Percentiles rank a stretch among this genome's conserved stretches.
phyloP scores from a whole-genome alignment of 2,329 filamentous ascomycete genomes.

The Aureobasidium zeae region DNA sequence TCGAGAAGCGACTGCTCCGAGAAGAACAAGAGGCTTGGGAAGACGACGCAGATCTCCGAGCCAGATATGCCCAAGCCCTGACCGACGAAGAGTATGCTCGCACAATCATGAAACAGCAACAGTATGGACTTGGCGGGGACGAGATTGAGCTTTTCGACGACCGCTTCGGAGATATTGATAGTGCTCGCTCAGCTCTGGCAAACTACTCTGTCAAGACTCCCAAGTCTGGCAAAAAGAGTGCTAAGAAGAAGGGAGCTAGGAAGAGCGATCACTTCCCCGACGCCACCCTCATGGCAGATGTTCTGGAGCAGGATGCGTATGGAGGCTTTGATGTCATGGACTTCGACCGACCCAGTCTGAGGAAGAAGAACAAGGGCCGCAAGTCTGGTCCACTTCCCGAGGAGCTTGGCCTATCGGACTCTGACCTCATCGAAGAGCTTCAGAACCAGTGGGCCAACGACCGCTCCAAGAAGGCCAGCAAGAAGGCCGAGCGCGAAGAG shows the following conservation, averaged over 20 bases:
- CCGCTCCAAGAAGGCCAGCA: conserved; percentile 36
- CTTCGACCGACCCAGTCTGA: conserved; percentile 60
- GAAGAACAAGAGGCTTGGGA: conserved; percentile 29
- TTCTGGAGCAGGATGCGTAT: conserved; percentile 49
- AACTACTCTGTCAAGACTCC: conserved; percentile 21
- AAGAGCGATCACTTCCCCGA: conserved; percentile 39
- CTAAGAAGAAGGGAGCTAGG: conserved; percentile 18
- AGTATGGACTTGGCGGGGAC: conserved; percentile 52
- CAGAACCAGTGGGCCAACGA: conserved; percentile 36
- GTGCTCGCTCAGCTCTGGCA: conserved; percentile 25
- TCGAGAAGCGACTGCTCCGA: conserved; percentile 28
- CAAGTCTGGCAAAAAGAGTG: conserved; percentile 18
- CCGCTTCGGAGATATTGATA: conserved; percentile 25
- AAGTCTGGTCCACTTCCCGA: conserved; percentile 33
- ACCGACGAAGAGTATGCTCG: conserved; percentile 55
- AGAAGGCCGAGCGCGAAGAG: conserved; percentile 40
- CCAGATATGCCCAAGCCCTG: conserved; percentile 32
- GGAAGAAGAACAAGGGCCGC: conserved; percentile 51
- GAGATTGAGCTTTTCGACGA: conserved; percentile 50
- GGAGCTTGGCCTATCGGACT: conserved; percentile 35
- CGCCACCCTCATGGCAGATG: conserved; percentile 48
- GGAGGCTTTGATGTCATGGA: conserved; percentile 81
- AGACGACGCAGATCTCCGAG: conserved; percentile 35
- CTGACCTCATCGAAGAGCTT: conserved; percentile 34
- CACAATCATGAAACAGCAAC: conserved; percentile 52